Conservation (phyloP, 352 stramenopile genomes). For the Globisporangium barbulae region DNA sequence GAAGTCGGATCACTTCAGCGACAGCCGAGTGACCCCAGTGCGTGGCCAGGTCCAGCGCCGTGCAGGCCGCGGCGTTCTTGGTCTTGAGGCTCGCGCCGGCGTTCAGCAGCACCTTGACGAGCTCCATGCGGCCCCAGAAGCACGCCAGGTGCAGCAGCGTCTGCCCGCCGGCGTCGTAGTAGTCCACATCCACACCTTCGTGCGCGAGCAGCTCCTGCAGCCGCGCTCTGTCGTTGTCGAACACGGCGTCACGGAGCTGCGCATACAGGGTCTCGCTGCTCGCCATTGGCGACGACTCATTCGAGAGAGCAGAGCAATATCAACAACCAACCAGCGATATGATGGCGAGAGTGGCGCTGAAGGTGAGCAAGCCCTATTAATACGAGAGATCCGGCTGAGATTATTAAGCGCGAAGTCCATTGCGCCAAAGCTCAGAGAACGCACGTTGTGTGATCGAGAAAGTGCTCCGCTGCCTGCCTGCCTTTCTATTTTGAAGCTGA, state of each 20-base stretch:
- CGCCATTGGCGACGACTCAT: background rate
- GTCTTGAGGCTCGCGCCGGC: slow-evolving; percentile 60
- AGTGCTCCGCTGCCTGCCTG: background rate
- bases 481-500: slow-evolving; percentile 13
- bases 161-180: slow-evolving; percentile 70
- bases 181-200: slow-evolving; percentile 52
- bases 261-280: slow-evolving; percentile 52
- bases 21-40: slow-evolving; percentile 75
- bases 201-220: slow-evolving; percentile 38
- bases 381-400: background rate
- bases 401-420: background rate
- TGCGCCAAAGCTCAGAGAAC: background rate
- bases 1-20: slow-evolving; percentile 61
- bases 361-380: background rate
- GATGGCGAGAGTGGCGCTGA: background rate
- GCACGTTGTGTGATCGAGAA: background rate
- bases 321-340: background rate
- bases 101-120: slow-evolving; percentile 59
- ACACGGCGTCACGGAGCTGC: slow-evolving; percentile 67
- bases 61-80: slow-evolving; percentile 71
- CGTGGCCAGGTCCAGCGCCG: slow-evolving; percentile 61
- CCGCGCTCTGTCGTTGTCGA: slow-evolving; percentile 52
- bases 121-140: slow-evolving; percentile 68
- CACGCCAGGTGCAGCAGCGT: slow-evolving; percentile 71
- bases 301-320: background rate